phyloP scores from a whole-genome alignment of 495 filamentous ascomycete species.

The Penicillium longicatenatum region DNA sequence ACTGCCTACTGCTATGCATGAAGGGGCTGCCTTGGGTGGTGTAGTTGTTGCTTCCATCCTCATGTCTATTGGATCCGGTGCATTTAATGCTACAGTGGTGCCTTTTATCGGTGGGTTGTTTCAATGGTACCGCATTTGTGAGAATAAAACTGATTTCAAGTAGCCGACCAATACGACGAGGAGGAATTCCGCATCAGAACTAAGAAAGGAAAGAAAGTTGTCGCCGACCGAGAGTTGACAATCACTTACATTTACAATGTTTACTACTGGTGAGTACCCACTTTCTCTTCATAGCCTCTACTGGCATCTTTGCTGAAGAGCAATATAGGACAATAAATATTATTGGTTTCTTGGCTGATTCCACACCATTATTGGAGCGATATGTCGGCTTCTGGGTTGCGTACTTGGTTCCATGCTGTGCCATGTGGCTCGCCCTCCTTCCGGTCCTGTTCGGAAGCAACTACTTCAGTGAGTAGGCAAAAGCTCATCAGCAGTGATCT shows the following conservation, averaged over 20 bases:
- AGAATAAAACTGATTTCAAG: background rate
- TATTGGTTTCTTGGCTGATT: slow-evolving; percentile 42
- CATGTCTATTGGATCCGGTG: slow-evolving; percentile 21
- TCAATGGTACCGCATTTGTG: background rate
- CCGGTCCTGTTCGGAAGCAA: slow-evolving; percentile 32
- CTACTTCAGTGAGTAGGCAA: slow-evolving; percentile 17
- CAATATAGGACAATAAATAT: slow-evolving; percentile 43
- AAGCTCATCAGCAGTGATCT: background rate
- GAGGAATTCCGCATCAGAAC: slow-evolving; percentile 48
- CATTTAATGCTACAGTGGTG: slow-evolving; percentile 12
- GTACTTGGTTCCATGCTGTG: slow-evolving; percentile 37
- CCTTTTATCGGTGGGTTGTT: slow-evolving; percentile 13
- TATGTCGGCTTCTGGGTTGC: slow-evolving; percentile 51
- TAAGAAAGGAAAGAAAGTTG: slow-evolving; percentile 54
- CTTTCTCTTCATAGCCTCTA: background rate
- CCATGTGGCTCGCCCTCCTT: slow-evolving; percentile 31
- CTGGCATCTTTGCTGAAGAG: background rate
- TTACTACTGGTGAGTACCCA: slow-evolving; percentile 59
- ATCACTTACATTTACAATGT: slow-evolving; percentile 65
- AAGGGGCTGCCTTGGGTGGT: slow-evolving; percentile 28
- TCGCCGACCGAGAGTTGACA: slow-evolving; percentile 61
- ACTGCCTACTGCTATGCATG: slow-evolving; percentile 26
- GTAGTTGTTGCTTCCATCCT: slow-evolving; percentile 24
- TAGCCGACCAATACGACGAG: slow-evolving; percentile 59
- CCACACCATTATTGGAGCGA: slow-evolving; percentile 47